These are phyloP conservation scores for Cystofilobasidium capitatum DNA, from an alignment of 768 basidiomycete species.

Conservation along the genomic window DNA sequence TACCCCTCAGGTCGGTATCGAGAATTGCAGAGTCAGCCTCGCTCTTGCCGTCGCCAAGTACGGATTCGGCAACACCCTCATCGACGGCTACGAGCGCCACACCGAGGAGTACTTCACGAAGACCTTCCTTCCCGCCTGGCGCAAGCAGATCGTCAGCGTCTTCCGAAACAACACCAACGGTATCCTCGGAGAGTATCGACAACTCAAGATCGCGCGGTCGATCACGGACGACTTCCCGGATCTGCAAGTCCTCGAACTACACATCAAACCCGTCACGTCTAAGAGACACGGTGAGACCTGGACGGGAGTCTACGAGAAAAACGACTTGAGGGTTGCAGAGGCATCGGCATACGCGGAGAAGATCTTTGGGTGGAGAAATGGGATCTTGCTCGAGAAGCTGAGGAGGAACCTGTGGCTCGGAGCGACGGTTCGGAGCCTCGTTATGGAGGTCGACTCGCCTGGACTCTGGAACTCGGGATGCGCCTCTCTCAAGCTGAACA, in stretches of 20 bases:
- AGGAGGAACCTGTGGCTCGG: background rate
- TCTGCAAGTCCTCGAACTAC: background rate
- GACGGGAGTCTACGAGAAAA: background rate
- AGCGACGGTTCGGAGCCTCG: background rate
- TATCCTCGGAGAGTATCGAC: background rate
- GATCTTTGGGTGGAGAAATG: conserved; percentile 7
- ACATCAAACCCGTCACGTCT: background rate
- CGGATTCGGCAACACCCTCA: conserved; percentile 5
- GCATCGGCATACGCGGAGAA: background rate
- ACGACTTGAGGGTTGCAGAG: background rate
- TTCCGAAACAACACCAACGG: background rate
- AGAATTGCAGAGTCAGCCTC: background rate
- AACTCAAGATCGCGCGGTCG: background rate
- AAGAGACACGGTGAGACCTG: background rate
- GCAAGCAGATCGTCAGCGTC: conserved; percentile 2
- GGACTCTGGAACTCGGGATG: background rate
- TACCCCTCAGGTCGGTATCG: conserved; percentile 3
- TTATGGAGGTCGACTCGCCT: background rate
- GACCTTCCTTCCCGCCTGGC: conserved; percentile 3
- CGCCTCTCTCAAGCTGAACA: background rate
- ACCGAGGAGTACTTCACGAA: conserved; percentile 1
- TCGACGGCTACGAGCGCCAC: background rate
- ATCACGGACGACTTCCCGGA: conserved; percentile 2
- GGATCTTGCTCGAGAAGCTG: conserved; percentile 11
- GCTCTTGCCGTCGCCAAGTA: background rate